Base-by-base conservation (phyloP, 148 eudicot genomes). In the Hydrangea macrophylla region DNA sequence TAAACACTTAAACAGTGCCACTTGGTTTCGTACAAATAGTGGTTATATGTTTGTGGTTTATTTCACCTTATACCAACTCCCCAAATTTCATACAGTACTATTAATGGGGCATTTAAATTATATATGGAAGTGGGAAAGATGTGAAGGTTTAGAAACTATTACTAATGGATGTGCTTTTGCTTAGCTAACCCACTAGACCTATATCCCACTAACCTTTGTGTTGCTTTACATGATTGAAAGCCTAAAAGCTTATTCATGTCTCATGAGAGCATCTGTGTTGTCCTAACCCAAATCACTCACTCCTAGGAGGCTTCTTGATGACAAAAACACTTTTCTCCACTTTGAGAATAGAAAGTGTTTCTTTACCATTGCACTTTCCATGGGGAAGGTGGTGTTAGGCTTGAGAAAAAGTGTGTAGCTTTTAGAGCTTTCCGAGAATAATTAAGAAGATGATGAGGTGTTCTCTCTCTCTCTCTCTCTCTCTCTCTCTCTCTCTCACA, bases 301-400 rank as follows among this genome's bases (percentile, higher is more conserved):
- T 48, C 53, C 53, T 48, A 48, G 28, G 61, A 58, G 39, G 20
- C 61, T 58, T 58, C 37, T 28, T 28, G 37, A 17, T 58, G 37
- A 58, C 61, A 58, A 28, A 58, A 58, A 22, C 22, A 56, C 0
- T 48, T 3, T 48, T 3, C 18, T 22, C 53, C 53, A 48, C 53
- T 48, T n/a, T 58, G 18, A 58, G 36, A 28, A 58, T 58, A 23
- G 31, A 58, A 58, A 58, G 35, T 58, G 37, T 1, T 31, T n/a
- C n/a, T n/a, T 9, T 56, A 58, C 31, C 22, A 58, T 58, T 58
- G 17, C 31, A 22, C 61, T 31, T 58, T 58, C 37, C 25, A 56
- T 4, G 17, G 37, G 37, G 61, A 30, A 23, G 7, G 20, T 31
- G 39, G 5, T 58, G 17, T 30, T 5, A 17, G 7, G 61, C 37